Evolutionary conservation across 148 eudicot genomes (phyloP).

Genomic region (Spergularia marina): DNA sequence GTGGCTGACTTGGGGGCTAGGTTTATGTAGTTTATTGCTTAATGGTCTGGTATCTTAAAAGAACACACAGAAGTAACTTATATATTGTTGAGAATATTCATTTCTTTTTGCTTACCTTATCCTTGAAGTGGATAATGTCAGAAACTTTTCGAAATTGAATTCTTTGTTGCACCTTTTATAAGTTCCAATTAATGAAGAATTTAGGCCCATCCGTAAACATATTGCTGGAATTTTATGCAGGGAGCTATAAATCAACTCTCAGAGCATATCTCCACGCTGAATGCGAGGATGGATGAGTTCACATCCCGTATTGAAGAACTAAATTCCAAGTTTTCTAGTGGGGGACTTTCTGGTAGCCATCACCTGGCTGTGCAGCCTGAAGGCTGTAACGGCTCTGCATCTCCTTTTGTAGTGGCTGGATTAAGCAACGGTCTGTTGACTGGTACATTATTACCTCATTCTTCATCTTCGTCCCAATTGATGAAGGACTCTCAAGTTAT

Average conservation of each 20-base stretch:
- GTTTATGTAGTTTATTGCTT: too few relatives aligned
- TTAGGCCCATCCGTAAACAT: background rate
- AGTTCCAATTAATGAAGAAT: too few relatives aligned
- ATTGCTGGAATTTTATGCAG: conserved; percentile 36
- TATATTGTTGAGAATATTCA: too few relatives aligned
- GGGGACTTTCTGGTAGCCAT: conserved; percentile 55
- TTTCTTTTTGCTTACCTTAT: too few relatives aligned
- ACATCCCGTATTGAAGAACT: conserved; percentile 84
- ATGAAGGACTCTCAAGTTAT: conserved; percentile 68
- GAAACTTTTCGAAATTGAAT: too few relatives aligned
- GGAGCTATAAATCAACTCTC: conserved; percentile 74
- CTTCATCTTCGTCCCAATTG: conserved; percentile 78
- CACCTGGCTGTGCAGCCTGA: conserved; percentile 75
- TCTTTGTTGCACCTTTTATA: too few relatives aligned
- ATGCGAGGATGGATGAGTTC: conserved; percentile 89
- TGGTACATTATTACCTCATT: conserved; percentile 48
- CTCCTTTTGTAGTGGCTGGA: conserved; percentile 50
- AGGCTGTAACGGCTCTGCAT: conserved; percentile 58
- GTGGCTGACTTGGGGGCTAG: too few relatives aligned
- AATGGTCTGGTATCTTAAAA: too few relatives aligned
- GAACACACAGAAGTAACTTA: too few relatives aligned
- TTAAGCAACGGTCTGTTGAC: conserved; percentile 53
- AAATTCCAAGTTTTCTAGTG: conserved; percentile 51
- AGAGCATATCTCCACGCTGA: conserved; percentile 84
- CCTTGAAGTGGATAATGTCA: too few relatives aligned